Base-by-base conservation (phyloP, 139 green algal species). In the Auxenochlorella pyrenoidosa region DNA sequence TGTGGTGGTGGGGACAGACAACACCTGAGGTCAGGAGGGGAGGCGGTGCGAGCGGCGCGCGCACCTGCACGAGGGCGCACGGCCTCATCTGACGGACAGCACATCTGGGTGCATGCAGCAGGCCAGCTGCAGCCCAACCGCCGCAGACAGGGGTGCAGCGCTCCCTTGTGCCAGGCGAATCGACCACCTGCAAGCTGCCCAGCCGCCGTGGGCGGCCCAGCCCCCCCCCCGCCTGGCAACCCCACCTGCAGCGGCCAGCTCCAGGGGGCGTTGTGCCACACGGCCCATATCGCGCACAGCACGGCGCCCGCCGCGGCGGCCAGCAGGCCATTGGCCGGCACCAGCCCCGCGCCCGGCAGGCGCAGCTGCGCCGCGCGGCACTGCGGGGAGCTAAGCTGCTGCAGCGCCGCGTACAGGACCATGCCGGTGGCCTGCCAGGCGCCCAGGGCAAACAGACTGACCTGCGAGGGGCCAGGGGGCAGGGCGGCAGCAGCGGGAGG, bases 161-260 rank as follows among this genome's bases (percentile, higher is more conserved):
- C n/a, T n/a, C n/a, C n/a, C n/a, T n/a, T n/a, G n/a, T n/a, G n/a
- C 59, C 59, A 6, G 19, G 47, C 47, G 47, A 10, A 18, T 6
- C 47, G 47, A 54, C 47, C 6, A 10, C 47, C 47, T 18, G 47
- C 47, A 54, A 54, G 8, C 10, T 54, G 47, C 47, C 47, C 47
- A 54, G 47, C 47, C 10, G 47, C 10, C 47, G 47, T n/a, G n/a
- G n/a, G n/a, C n/a, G n/a, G n/a, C n/a, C n/a, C n/a, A n/a, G n/a
- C n/a, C n/a, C n/a, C n/a, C n/a, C n/a, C n/a, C n/a, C n/a, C n/a
- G n/a, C n/a, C n/a, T n/a, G n/a, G n/a, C n/a, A n/a, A n/a, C 63
- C 63, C 63, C 60, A 89, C 71, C 82, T 94, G 94, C 44, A 96
- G 87, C n/a, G 90, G 41, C 95, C 95, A 98, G 16, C 89, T 91